Percentiles rank a stretch among this genome's conserved stretches.
These are phyloP conservation scores for Skeletonema tropicum DNA, from an alignment of 108 stramenopile genomes.

Conservation along the genomic window DNA sequence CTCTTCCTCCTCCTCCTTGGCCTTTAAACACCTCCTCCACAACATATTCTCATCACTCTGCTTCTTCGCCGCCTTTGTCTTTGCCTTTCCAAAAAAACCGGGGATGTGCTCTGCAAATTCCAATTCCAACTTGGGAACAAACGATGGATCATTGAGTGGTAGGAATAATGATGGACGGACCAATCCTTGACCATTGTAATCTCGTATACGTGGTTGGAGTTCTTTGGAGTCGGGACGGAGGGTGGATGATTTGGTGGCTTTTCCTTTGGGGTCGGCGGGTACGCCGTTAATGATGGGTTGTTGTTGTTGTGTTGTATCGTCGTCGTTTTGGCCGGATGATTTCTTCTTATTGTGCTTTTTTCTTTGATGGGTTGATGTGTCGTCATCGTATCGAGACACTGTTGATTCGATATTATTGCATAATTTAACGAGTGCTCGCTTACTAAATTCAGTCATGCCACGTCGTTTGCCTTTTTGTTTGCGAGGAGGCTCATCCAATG, in stretches of 20 bases:
- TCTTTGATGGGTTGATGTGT: neutral
- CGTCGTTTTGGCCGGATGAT: conserved; percentile 12
- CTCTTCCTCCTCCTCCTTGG: conserved; percentile 39
- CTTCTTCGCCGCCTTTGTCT: conserved; percentile 81
- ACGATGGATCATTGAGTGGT: conserved; percentile 68
- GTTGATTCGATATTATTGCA: conserved; percentile 2
- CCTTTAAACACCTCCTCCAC: conserved; percentile 64
- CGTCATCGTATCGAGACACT: neutral
- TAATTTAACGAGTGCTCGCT: neutral
- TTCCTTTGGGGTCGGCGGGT: conserved; percentile 43
- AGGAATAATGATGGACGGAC: conserved; percentile 72
- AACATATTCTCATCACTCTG: conserved; percentile 77
- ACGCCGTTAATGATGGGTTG: conserved; percentile 16
- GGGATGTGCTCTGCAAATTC: conserved; percentile 87
- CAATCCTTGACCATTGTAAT: conserved; percentile 87
- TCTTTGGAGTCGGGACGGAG: conserved; percentile 52
- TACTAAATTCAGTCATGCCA: neutral
- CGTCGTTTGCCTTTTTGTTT: neutral
- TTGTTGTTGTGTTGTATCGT: conserved; percentile 20
- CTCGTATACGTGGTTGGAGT: conserved; percentile 75
- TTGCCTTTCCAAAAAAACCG: conserved; percentile 87
- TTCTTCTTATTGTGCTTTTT: conserved; percentile 12
- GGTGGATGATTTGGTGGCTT: conserved; percentile 43
- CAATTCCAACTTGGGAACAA: conserved; percentile 68
- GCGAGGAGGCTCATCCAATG: neutral